Conservation (phyloP, 352 stramenopile species). For the Globisporangium paroecandrum region DNA sequence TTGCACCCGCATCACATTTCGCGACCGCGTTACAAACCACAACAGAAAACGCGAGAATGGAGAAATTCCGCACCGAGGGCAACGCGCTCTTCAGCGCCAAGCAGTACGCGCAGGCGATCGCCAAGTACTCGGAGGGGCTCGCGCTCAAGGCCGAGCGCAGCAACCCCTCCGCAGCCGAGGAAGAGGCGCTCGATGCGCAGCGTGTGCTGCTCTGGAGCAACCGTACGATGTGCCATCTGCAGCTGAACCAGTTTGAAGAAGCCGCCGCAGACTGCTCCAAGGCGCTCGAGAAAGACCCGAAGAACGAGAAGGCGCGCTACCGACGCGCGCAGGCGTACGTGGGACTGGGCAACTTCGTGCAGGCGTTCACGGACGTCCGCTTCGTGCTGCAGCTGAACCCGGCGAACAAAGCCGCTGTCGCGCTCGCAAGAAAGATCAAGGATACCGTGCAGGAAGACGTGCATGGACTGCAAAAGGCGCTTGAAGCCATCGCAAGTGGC, state of each 20-base stretch:
- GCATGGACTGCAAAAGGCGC: slow-evolving; percentile 74
- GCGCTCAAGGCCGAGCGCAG: slow-evolving; percentile 10
- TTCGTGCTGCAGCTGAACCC: slow-evolving; percentile 69
- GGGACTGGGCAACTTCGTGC: slow-evolving; percentile 57
- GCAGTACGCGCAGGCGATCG: slow-evolving; percentile 50
- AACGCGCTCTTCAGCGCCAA: slow-evolving; percentile 79
- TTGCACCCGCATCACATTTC: slow-evolving; percentile 5
- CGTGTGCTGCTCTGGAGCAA: slow-evolving; percentile 74
- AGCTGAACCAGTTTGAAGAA: slow-evolving; percentile 54
- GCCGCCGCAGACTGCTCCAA: slow-evolving; percentile 53
- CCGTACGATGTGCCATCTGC: slow-evolving; percentile 65
- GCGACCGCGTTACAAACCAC: not conserved
- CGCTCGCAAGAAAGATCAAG: slow-evolving; percentile 72
- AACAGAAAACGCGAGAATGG: slow-evolving; percentile 31
- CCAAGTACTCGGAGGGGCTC: slow-evolving; percentile 68
- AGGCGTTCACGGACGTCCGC: slow-evolving; percentile 70
- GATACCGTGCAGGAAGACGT: slow-evolving; percentile 68
- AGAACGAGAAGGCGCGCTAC: slow-evolving; percentile 80
- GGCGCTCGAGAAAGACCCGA: slow-evolving; percentile 40
- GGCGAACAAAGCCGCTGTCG: slow-evolving; percentile 67
- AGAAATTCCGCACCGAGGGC: slow-evolving; percentile 58
- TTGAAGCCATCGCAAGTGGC: slow-evolving; percentile 47
- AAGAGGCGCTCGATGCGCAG: slow-evolving; percentile 31
- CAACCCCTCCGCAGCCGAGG: slow-evolving; percentile 14
- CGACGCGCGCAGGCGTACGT: slow-evolving; percentile 71